Percentiles rank a stretch among this genome's conserved stretches.
Conservation (phyloP, 208 protist genomes). For the Histomonas meleagridis region DNA sequence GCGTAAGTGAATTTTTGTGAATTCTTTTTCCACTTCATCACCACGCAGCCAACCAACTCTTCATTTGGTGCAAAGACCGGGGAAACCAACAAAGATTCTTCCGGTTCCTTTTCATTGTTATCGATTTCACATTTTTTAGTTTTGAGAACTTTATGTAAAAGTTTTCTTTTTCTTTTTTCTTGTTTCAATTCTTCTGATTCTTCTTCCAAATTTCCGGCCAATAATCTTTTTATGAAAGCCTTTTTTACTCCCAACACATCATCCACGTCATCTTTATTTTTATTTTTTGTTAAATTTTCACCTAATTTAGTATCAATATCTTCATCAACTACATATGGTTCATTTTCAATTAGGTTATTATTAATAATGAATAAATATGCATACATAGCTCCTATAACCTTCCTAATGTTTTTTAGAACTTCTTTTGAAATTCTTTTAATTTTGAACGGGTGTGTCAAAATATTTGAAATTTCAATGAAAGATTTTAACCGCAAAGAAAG, state of each 20-base stretch:
- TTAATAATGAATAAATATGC: background rate
- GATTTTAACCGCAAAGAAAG: background rate
- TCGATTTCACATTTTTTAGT: background rate
- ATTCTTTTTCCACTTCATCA: constrained; percentile 18
- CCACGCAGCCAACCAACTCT: background rate
- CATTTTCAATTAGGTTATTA: background rate
- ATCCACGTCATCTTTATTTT: background rate
- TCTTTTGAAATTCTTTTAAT: background rate
- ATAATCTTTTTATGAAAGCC: background rate
- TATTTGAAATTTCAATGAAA: constrained; percentile 6
- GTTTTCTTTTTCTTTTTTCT: background rate
- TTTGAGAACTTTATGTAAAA: background rate
- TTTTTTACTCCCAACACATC: background rate
- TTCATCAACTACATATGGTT: background rate
- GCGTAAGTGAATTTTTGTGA: too few species aligned
- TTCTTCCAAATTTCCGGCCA: background rate
- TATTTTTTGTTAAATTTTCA: background rate
- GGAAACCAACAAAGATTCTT: background rate
- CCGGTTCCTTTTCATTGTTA: background rate
- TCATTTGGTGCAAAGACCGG: background rate
- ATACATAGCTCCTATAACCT: background rate
- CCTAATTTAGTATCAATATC: background rate
- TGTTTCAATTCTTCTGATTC: background rate
- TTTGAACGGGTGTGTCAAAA: background rate
- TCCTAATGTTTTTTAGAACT: background rate